Evolutionary conservation across 2,329 filamentous ascomycete species (phyloP), one percentile per base, ranked within the genome.

Genomic region (Fusarium marasasianum): DNA sequence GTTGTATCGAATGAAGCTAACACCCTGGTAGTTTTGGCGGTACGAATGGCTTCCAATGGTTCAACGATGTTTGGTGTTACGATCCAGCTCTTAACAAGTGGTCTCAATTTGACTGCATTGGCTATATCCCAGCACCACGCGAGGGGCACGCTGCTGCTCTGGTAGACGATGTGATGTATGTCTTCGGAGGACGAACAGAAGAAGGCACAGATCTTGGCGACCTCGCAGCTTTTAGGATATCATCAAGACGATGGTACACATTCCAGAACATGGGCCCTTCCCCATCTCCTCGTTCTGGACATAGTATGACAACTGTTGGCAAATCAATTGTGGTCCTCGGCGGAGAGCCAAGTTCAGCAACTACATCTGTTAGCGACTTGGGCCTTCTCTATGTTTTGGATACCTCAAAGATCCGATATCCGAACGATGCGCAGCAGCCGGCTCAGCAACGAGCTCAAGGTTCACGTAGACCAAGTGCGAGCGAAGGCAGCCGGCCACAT

Each of bases 191-290:
- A 50, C 93, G 96, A 68, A 98, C 95, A 1, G 94, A 98, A 80
- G 95, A 98, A 76, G 96, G 96, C 3, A 90, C 92, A 35, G 96
- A 99, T 81, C 86, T 99, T 8, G 96, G 96, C 40, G 96, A 99
- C 82, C 87, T 99, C 48, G 96, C 96, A 6, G 96, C 96, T 4
- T 91, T 91, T 77, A 84, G 88, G 60, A 90, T 91, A 67, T 91
- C 92, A 2, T 95, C 95, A 17, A 91, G 94, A 74, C 91, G 96
- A 68, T 99, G 96, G 96, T 99, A 98, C 82, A 99, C 96, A 41
- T 99, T 99, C 83, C 96, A 99, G 80, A 99, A 99, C 80, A 99
- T 99, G 96, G 96, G 96, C 0, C 95, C 95, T 7, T 97, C 95
- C 3, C 96, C 96, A 1, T 98, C 95, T 7, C 92, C 96, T 38